A percentile compares a stretch with the other conserved stretches of the same genome.
Evolutionary conservation across 805 yeast genomes (phyloP).

Genomic region (Millerago galiae): DNA sequence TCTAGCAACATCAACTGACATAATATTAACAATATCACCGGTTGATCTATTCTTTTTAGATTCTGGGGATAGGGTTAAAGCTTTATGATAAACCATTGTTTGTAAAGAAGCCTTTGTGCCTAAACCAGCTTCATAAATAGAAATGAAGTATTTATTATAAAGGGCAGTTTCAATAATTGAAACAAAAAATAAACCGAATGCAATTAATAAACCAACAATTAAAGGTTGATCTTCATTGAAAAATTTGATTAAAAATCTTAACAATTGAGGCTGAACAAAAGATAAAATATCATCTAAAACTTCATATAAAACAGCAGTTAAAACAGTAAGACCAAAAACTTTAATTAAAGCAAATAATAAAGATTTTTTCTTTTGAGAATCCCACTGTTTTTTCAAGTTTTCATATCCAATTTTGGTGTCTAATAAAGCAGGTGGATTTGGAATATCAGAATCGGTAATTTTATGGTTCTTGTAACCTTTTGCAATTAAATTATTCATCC

Average conservation of each 20-base stretch:
- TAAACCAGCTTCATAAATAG: conserved; percentile 54
- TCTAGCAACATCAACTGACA: conserved; percentile 70
- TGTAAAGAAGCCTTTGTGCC: conserved; percentile 60
- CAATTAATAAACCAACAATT: conserved; percentile 50
- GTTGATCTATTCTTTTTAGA: conserved; percentile 54
- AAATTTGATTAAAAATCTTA: conserved; percentile 56
- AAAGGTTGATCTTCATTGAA: conserved; percentile 40
- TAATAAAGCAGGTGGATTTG: conserved; percentile 65
- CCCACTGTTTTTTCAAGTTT: conserved; percentile 56
- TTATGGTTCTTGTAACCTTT: conserved; percentile 55
- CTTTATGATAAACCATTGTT: conserved; percentile 63
- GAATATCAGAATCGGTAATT: conserved; percentile 60
- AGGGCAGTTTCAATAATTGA: conserved; percentile 56
- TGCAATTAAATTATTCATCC: conserved; percentile 86
- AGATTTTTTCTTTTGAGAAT: conserved; percentile 42
- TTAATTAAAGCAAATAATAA: conserved; percentile 52
- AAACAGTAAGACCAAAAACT: conserved; percentile 70
- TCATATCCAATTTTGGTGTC: conserved; percentile 47
- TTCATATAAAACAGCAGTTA: conserved; percentile 68
- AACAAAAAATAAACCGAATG: conserved; percentile 55
- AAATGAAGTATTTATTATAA: conserved; percentile 62
- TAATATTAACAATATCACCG: conserved; percentile 74
- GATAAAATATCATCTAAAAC: conserved; percentile 71
- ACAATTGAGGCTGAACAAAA: conserved; percentile 80
- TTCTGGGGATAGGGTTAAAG: conserved; percentile 60